A percentile compares a stretch with the other conserved stretches of the same genome.
Conservation (phyloP, 73 alveolate species). For the Paramecium sexaurelia region DNA sequence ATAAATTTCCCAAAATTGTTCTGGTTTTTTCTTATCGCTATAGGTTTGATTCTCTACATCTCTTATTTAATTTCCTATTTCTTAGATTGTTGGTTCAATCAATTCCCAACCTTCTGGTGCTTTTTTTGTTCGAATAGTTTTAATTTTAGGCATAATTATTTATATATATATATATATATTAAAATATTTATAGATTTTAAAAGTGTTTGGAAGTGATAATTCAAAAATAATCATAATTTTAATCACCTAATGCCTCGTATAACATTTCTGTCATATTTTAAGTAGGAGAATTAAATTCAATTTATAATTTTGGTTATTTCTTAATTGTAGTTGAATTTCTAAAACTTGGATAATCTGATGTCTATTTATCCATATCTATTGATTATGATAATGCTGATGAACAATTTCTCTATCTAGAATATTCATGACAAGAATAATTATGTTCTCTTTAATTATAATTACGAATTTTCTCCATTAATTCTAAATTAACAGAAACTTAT, state of each 20-base stretch:
- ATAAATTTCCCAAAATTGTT: constrained; percentile 95
- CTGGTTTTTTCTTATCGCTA: constrained; percentile 96
- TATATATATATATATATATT: neutral
- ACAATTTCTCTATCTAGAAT: neutral
- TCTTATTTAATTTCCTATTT: constrained; percentile 88
- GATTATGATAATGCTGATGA: constrained; percentile 3
- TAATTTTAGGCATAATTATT: constrained; percentile 91
- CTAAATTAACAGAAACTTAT: constrained; percentile 31
- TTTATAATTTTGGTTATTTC: constrained; percentile 1
- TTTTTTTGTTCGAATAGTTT: constrained; percentile 87
- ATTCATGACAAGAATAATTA: neutral
- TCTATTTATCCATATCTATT: neutral
- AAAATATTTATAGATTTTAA: too few relatives aligned
- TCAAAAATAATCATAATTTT: neutral
- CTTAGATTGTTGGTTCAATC: constrained; percentile 89
- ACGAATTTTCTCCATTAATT: neutral
- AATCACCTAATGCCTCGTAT: neutral
- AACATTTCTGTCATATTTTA: constrained; percentile 14
- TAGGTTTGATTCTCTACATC: constrained; percentile 97
- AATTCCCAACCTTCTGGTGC: constrained; percentile 98
- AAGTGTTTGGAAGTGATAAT: too few relatives aligned
- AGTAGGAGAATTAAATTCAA: neutral
- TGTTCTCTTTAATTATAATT: neutral
- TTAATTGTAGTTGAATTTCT: neutral
- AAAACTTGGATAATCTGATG: neutral